Base-by-base conservation (phyloP, 2,329 filamentous ascomycete genomes). In the Aspergillus ruber region DNA sequence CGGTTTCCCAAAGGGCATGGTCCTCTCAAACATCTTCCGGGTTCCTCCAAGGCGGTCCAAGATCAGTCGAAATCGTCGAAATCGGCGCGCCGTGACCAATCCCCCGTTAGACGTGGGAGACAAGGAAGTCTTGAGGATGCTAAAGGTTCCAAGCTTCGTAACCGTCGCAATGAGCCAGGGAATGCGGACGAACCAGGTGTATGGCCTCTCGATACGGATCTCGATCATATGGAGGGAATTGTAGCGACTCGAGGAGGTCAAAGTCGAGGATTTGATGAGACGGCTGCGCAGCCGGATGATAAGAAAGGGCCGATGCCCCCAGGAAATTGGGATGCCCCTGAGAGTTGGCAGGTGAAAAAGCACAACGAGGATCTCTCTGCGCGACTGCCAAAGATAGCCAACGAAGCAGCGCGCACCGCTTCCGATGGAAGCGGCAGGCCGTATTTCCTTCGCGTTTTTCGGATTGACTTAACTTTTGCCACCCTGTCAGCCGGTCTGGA, bases 391-490 rank as follows among this genome's bases (percentile, higher is more conserved):
- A 60, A 63, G 50, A 77, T 77, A 40, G 81, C 80, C 6, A 84
- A 89, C 56, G 85, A 88, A 46, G 86, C 91, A 46, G 74, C 78
- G 23, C 83, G 81, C 42, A 76, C 81, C 6, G 80, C 81, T 43
- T 80, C 84, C 2, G 86, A 91, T 47, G 86, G 91, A 64, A 87
- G 88, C 61, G 77, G 81, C 25, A 77, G 80, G 13, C 83, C 85
- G 27, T 96, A 91, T 67, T 97, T 90, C 65, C 93, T 98, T 63
- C 88, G 93, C 29, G 88, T 98, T 33, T 98, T 98, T 74, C 85
- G 90, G 50, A 85, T 86, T 7, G 91, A 98, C 65, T 89, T 86
- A 21, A 96, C 93, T 0, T 98, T 97, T 71, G 88, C 90, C 6
- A 96, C 93, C 0, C 79, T 98, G 43, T 91, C 90, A 25, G 85